A percentile compares a stretch with the other conserved stretches of the same genome.
Evolutionary conservation across 2,329 filamentous ascomycete species (phyloP).

Genomic region (Cladophialophora bantiana): DNA sequence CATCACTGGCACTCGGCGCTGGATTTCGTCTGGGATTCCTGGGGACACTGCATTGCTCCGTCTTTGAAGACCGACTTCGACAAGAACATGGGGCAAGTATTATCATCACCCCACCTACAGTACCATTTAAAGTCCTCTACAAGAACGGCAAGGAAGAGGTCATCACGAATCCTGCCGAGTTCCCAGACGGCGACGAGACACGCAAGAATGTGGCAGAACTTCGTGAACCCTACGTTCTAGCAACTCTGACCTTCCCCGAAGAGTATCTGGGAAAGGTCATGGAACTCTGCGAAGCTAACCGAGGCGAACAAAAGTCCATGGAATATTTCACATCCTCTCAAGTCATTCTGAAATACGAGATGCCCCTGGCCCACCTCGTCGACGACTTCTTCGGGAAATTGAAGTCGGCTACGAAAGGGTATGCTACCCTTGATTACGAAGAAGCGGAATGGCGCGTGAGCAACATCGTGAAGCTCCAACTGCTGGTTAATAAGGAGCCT

Average conservation of each 20-base stretch:
- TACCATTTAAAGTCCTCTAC: constrained; percentile 87
- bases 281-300: constrained; percentile 88
- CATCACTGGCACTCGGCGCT: constrained; percentile 88
- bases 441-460: constrained; percentile 86
- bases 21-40: constrained; percentile 95
- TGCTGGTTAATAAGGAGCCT: constrained; percentile 90
- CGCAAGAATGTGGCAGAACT: constrained; percentile 66
- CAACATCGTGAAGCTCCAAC: constrained; percentile 84
- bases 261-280: constrained; percentile 95
- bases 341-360: constrained; percentile 90
- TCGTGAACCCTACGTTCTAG: constrained; percentile 77
- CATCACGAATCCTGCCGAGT: constrained; percentile 85
- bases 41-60: constrained; percentile 97
- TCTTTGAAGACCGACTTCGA: constrained; percentile 92
- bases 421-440: constrained; percentile 95
- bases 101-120: constrained; percentile 95
- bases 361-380: constrained; percentile 87
- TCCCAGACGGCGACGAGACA: constrained; percentile 74
- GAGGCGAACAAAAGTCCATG: constrained; percentile 84
- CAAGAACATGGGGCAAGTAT: constrained; percentile 95
- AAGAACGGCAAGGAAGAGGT: constrained; percentile 77
- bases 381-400: constrained; percentile 98
- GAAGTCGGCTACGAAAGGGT: constrained; percentile 92
- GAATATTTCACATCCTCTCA: constrained; percentile 92
- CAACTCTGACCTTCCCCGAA: constrained; percentile 88